Base-by-base conservation (phyloP, 345 rosid species). In the Lepidium africanum region DNA sequence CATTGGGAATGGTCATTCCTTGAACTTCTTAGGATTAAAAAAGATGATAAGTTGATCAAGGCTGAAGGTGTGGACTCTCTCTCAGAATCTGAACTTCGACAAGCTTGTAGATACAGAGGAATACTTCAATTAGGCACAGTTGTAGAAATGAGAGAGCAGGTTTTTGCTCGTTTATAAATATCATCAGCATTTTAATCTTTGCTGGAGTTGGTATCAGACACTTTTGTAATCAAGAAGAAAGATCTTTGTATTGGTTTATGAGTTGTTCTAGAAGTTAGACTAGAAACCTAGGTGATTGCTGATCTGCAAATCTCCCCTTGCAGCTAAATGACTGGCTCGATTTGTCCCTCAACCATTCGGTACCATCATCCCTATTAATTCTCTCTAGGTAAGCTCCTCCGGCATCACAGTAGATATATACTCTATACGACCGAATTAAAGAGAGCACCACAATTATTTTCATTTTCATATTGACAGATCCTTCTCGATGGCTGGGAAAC, bases 131-230 rank as follows among this genome's bases (percentile, higher is more conserved):
- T 88, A 74, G 91, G 85, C 65, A 88, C 97, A 46, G 95, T 87
- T 63, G 97, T 88, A 45, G 97, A 93, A 83, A 93, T 90, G 98
- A 84, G 85, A 68, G 87, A 88, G 61, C 96, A 93, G 92, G 98
- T 90, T 52, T 35, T 15, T 49, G 30, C 58, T 66, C 12, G 11
- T 27, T 51, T 32, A 48, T 48, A 49, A 13, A 19, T 63, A 52
- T 54, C 55, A 62, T 46, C 38, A 39, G n/a, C 33, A 25, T 42
- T 66, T 7, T 27, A 33, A 52, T 49, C 15, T 30, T 58, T 48
- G 2, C 47, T 33, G 33, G 15, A 32, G 38, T n/a, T 48, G 47
- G 39, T 58, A 57, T 39, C 5, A 40, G 35, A 50, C 2, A 56
- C 46, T 19, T 40, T 38, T 39, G 10, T 9, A 43, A 46, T 39